These are phyloP conservation scores for Globisporangium takayamanum DNA, from an alignment of 352 stramenopile genomes.

Conservation along the genomic window DNA sequence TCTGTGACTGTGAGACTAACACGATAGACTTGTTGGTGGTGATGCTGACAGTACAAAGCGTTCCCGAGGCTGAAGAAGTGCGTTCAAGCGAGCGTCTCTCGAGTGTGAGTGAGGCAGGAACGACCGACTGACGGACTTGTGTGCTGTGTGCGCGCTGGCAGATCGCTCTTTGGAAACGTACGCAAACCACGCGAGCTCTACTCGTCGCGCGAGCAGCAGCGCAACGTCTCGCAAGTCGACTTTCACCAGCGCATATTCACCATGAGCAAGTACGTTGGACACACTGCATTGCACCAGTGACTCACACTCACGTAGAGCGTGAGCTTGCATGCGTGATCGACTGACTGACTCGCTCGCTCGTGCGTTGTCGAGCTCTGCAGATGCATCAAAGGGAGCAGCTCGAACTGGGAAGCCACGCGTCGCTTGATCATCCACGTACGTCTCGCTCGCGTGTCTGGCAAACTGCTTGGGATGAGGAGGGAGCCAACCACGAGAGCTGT, in stretches of 20 bases:
- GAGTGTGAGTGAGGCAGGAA: neutral
- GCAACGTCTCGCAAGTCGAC: conserved; percentile 64
- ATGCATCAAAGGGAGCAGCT: conserved; percentile 40
- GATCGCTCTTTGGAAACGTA: conserved; percentile 62
- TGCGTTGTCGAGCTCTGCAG: conserved; percentile 13
- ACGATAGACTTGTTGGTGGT: neutral
- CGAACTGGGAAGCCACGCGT: conserved; percentile 61
- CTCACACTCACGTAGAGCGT: too few relatives aligned
- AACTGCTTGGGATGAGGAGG: too few relatives aligned
- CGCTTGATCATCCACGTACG: conserved; percentile 62
- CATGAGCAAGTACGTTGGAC: conserved; percentile 36
- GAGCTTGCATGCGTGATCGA: too few relatives aligned
- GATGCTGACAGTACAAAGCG: conserved; percentile 55
- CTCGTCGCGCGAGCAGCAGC: conserved; percentile 60
- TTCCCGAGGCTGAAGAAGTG: conserved; percentile 83
- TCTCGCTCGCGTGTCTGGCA: neutral
- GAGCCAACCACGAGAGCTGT: neutral
- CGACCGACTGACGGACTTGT: neutral
- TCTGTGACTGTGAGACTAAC: too few relatives aligned
- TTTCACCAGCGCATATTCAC: conserved; percentile 72
- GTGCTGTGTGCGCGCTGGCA: conserved; percentile 13
- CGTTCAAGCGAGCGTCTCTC: neutral
- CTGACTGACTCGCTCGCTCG: neutral
- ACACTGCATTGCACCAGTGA: too few relatives aligned
- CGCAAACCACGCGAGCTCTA: conserved; percentile 71